Evolutionary conservation across 345 rosid genomes (phyloP), one percentile per base, ranked within the genome.

Genomic region (Microthlaspi erraticum): DNA sequence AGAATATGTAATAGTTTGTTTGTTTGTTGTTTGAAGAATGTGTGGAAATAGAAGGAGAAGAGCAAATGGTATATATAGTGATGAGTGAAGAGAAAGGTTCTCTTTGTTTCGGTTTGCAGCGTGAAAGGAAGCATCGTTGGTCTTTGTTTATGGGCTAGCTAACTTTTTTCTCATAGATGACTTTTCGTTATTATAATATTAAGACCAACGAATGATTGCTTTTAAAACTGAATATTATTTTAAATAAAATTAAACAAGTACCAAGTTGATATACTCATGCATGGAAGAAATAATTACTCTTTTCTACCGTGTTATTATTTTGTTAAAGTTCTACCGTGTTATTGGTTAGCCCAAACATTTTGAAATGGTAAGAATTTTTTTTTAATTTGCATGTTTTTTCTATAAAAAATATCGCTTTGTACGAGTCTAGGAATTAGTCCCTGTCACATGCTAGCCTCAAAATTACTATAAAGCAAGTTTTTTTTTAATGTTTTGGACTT

Each of bases 101-200:
- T 23, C 16, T 50, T 59, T 5, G 20, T 66, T 59, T 74, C 61
- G 42, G 43, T 51, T 51, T 42, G 57, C 44, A 20, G 51, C 78
- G 72, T 59, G 68, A 32, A 66, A 74, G 67, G 72, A 74, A 74
- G 78, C 78, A 64, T 66, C 67, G 55, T 7, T 51, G 53, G 77
- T 73, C 77, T 59, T 74, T 19, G 16, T 59, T 50, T 59, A 66
- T 66, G 73, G 61, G 72, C 72, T 73, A 43, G 29, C 29, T 26
- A 26, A 5, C 29, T 26, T 29, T 23, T 56, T 55, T 11, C 5
- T 17, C 26, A 17, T 17, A 19, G n/a, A 51, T 32, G 72, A 65
- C 72, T 73, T 73, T 64, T 73, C 59, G 2, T 31, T 34, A 49
- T 49, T 49, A 26, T 57, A 18, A 63, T 53, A 50, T 5, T 33